Evolutionary conservation across 768 basidiomycete species (phyloP).

Genomic region (Arthromyces matolae): DNA sequence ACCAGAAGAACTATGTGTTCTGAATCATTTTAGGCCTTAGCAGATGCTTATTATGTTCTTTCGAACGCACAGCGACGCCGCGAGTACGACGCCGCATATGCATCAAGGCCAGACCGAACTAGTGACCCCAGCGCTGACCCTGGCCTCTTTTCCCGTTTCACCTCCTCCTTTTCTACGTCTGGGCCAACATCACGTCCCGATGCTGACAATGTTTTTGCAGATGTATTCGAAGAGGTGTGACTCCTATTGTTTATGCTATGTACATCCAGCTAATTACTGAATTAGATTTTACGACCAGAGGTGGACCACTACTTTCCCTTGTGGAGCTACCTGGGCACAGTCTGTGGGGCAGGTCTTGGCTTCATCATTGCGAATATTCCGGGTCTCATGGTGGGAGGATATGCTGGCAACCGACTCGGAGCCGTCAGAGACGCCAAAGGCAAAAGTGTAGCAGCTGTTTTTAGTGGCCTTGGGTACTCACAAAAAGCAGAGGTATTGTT

Average conservation of each 20-base stretch:
- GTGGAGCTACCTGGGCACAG: slow-evolving; percentile 76
- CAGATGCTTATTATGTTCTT: slow-evolving; percentile 92
- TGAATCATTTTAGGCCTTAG: no score
- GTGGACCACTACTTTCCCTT: slow-evolving; percentile 65
- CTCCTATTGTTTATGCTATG: not conserved
- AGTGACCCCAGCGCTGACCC: slow-evolving; percentile 64
- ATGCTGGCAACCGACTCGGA: slow-evolving; percentile 87
- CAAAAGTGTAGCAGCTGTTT: slow-evolving; percentile 88
- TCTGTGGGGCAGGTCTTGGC: slow-evolving; percentile 65
- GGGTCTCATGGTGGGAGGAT: slow-evolving; percentile 80
- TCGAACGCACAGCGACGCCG: slow-evolving; percentile 69
- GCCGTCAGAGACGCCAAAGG: slow-evolving; percentile 93
- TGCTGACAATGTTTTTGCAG: slow-evolving; percentile 78
- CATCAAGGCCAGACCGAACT: slow-evolving; percentile 53
- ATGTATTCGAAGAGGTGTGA: slow-evolving; percentile 87
- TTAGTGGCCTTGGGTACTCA: slow-evolving; percentile 64
- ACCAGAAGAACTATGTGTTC: no score
- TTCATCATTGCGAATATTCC: slow-evolving; percentile 76
- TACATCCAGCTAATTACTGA: not conserved
- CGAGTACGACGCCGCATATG: slow-evolving; percentile 71
- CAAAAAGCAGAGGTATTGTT: slow-evolving; percentile 83
- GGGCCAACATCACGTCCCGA: slow-evolving; percentile 52
- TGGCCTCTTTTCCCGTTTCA: slow-evolving; percentile 76
- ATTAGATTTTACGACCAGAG: slow-evolving; percentile 74
- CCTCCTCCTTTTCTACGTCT: slow-evolving; percentile 47